phyloP scores from a whole-genome alignment of 2,329 filamentous ascomycete genomes.

The Zymoseptoria ardabiliae region DNA sequence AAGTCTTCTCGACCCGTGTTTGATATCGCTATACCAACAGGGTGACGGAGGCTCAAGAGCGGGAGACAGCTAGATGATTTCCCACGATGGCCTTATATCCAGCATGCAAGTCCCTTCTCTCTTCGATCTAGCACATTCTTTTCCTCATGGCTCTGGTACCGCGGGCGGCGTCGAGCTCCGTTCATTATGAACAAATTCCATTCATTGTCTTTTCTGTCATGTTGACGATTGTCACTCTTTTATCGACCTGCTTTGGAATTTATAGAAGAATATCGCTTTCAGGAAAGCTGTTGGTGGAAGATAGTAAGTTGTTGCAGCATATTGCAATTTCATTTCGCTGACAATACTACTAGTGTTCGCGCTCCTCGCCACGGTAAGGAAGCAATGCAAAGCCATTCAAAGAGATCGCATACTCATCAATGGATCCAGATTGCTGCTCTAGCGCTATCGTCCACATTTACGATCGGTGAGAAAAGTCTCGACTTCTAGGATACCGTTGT shows the following conservation, averaged over 20 bases:
- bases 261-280: slow-evolving; percentile 8
- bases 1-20: not conserved
- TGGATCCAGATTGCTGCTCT: slow-evolving; percentile 3
- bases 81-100: not conserved
- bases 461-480: slow-evolving; percentile 3
- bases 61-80: not conserved
- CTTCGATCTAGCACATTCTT: not conserved
- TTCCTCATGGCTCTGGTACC: not conserved
- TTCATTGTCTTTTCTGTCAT: slow-evolving; percentile 11
- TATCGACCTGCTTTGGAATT: slow-evolving; percentile 8
- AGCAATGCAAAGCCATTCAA: not conserved
- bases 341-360: slow-evolving; percentile 6
- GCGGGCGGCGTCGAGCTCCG: not conserved
- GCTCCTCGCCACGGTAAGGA: slow-evolving; percentile 6
- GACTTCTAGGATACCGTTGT: not conserved
- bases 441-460: slow-evolving; percentile 6
- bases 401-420: not conserved
- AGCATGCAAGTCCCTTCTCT: not conserved
- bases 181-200: slow-evolving; percentile 4
- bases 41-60: not conserved
- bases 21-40: not conserved
- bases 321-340: not conserved
- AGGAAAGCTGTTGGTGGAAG: slow-evolving; percentile 12
- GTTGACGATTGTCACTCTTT: slow-evolving; percentile 5
- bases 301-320: slow-evolving; percentile 5